A percentile compares a stretch with the other conserved stretches of the same genome.
These are phyloP conservation scores for Tylopilus balloui DNA, from an alignment of 768 basidiomycete genomes.

Conservation along the genomic window DNA sequence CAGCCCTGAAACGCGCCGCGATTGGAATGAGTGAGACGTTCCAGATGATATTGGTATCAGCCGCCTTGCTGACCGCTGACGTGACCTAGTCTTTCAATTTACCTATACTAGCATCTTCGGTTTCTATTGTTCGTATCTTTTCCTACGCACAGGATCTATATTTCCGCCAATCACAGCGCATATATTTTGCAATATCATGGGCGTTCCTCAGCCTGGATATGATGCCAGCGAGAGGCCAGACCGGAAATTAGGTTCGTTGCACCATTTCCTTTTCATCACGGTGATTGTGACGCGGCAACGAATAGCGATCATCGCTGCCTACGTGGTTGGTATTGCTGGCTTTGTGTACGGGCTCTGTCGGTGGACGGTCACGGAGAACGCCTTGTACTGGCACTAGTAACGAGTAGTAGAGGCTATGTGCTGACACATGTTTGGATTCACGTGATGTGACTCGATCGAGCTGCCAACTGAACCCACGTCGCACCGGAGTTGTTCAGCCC, in stretches of 20 bases:
- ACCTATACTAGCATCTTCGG: slow-evolving; percentile 92
- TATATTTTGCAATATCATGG: slow-evolving; percentile 93
- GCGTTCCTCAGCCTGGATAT: slow-evolving; percentile 62
- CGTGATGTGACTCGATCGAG: slow-evolving; percentile 15
- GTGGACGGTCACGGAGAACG: slow-evolving; percentile 43
- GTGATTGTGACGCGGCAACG: slow-evolving; percentile 9
- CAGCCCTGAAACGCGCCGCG: slow-evolving; percentile 62
- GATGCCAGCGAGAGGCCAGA: slow-evolving; percentile 54
- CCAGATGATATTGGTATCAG: not conserved
- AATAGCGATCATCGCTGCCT: slow-evolving; percentile 51
- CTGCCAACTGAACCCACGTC: slow-evolving; percentile 2
- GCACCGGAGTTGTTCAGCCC: not conserved
- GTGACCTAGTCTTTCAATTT: slow-evolving; percentile 71
- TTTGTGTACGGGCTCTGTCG: slow-evolving; percentile 51
- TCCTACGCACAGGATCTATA: slow-evolving; percentile 81
- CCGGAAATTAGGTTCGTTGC: slow-evolving; percentile 46
- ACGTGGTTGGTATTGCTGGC: slow-evolving; percentile 54
- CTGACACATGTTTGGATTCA: not conserved
- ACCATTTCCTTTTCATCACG: slow-evolving; percentile 9
- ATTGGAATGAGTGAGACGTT: slow-evolving; percentile 47
- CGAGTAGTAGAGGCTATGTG: too few species aligned
- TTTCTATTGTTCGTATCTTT: slow-evolving; percentile 79
- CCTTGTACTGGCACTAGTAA: slow-evolving; percentile 43
- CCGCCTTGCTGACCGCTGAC: slow-evolving; percentile 14
- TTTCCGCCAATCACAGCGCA: slow-evolving; percentile 77